Evolutionary conservation across 768 basidiomycete genomes (phyloP), one percentile per base, ranked within the genome.

Genomic region (Pulveroboletus sp.): DNA sequence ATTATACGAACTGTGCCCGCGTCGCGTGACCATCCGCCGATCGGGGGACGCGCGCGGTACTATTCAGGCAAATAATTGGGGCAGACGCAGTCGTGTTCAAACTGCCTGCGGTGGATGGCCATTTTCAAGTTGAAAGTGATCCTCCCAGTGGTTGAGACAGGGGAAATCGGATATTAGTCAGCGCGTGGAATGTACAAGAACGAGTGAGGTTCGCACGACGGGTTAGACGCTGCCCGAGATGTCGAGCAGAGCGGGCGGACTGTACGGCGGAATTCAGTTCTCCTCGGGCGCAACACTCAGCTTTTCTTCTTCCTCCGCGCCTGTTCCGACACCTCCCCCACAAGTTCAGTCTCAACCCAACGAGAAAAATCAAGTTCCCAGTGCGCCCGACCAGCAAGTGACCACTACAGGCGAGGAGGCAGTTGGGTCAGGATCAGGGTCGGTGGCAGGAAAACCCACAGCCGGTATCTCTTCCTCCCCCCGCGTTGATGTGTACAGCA

Each of bases 241-340:
- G 82, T 85, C 84, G 42, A 80, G 82, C 71, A 78, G 81, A 76
- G 86, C 86, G 47, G 89, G 89, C 43, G 89, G 89, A 43, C 77
- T 92, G 47, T 92, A 91, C 59, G 89, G 89, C 39, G 89, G 89
- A 62, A 87, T 91, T 57, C 86, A 89, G 48, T 91, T 92, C 71
- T 87, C 87, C 22, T 81, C 84, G 47, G 75, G 78, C 35, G 77
- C 83, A 50, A 75, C 80, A 23, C 79, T 83, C 52, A 59, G 59
- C 49, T 70, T 77, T 14, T 58, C 73, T 13, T 69, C 76, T 35
- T 66, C 75, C 17, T 70, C 55, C 57, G 55, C 70, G 53, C 58
- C 76, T 41, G 53, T 68, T 42, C 57, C 70, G 41, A 35, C 47
- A 1, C 53, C 30, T 10, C 47, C 38, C 47, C 16, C 62, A 40